Evolutionary conservation across 805 yeast genomes (phyloP).

Genomic region (Millerozyma miso): DNA sequence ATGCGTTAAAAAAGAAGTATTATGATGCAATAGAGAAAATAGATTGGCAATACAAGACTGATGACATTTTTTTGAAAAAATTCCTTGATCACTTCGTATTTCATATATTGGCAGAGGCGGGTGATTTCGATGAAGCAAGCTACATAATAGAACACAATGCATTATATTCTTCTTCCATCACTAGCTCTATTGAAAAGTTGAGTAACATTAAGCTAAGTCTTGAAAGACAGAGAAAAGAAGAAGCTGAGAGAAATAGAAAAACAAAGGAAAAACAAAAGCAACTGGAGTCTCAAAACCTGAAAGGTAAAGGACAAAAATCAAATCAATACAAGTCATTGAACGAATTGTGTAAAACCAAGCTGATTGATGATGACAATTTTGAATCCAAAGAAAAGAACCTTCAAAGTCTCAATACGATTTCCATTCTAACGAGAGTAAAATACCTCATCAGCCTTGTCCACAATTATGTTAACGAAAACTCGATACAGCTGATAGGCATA

Average conservation of each 20-base stretch:
- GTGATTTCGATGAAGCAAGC: slow-evolving; percentile 24
- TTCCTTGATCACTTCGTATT: slow-evolving; percentile 30
- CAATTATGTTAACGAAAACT: slow-evolving; percentile 22
- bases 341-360: slow-evolving; percentile 19
- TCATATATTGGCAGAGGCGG: slow-evolving; percentile 30
- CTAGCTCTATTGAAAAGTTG: slow-evolving; percentile 7
- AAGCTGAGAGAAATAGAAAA: slow-evolving; percentile 12
- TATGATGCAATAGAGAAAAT: not conserved
- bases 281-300: slow-evolving; percentile 13
- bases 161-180: slow-evolving; percentile 1
- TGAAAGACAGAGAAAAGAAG: slow-evolving; percentile 7
- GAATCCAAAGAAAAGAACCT: not conserved
- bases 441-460: slow-evolving; percentile 17
- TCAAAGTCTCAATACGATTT: slow-evolving; percentile 1
- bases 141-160: slow-evolving; percentile 21
- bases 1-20: too few relatives aligned
- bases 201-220: slow-evolving; percentile 7
- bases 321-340: slow-evolving; percentile 27
- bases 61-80: slow-evolving; percentile 16
- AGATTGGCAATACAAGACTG: not conserved
- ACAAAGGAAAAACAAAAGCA: slow-evolving; percentile 16
- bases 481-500: slow-evolving; percentile 22
- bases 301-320: slow-evolving; percentile 17
- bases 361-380: not conserved
- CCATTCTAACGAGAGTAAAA: slow-evolving; percentile 13